Evolutionary conservation across 805 yeast genomes (phyloP).

Genomic region (Candida pseudoglaebosa): DNA sequence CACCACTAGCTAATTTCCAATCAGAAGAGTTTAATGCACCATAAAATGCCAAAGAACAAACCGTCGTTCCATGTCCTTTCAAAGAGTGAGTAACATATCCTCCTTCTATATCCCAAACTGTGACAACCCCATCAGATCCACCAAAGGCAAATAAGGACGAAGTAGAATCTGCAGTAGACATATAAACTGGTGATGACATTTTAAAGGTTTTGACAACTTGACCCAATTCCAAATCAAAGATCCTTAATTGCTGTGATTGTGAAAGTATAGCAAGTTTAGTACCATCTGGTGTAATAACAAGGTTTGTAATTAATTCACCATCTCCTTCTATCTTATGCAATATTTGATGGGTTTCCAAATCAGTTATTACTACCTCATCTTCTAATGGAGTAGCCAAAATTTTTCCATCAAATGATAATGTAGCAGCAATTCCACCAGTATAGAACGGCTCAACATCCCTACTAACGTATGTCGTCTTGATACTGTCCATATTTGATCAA

Average conservation of each 20-base stretch:
- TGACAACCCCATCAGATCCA: slow-evolving; percentile 87
- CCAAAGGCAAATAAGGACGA: slow-evolving; percentile 90
- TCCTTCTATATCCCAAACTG: slow-evolving; percentile 89
- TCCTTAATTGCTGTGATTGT: slow-evolving; percentile 75
- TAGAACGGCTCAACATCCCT: slow-evolving; percentile 73
- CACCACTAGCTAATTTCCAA: slow-evolving; percentile 79
- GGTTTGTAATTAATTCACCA: slow-evolving; percentile 72
- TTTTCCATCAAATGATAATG: slow-evolving; percentile 57
- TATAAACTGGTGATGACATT: slow-evolving; percentile 76
- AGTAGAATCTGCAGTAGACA: slow-evolving; percentile 71
- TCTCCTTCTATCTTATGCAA: slow-evolving; percentile 75
- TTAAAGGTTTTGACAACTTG: slow-evolving; percentile 48
- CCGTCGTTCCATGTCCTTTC: slow-evolving; percentile 89
- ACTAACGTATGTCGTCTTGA: slow-evolving; percentile 41
- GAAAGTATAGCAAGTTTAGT: slow-evolving; percentile 65
- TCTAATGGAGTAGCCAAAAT: slow-evolving; percentile 75
- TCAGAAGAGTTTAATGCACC: slow-evolving; percentile 63
- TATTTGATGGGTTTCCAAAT: slow-evolving; percentile 53
- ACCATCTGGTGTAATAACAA: slow-evolving; percentile 77
- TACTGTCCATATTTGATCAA: slow-evolving; percentile 13
- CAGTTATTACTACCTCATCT: slow-evolving; percentile 71
- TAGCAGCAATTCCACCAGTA: slow-evolving; percentile 77
- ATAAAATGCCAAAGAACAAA: slow-evolving; percentile 67
- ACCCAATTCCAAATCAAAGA: slow-evolving; percentile 48
- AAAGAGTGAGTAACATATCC: slow-evolving; percentile 85